phyloP scores from a whole-genome alignment of 179 eudicot species.

The Beta corolliflora region DNA sequence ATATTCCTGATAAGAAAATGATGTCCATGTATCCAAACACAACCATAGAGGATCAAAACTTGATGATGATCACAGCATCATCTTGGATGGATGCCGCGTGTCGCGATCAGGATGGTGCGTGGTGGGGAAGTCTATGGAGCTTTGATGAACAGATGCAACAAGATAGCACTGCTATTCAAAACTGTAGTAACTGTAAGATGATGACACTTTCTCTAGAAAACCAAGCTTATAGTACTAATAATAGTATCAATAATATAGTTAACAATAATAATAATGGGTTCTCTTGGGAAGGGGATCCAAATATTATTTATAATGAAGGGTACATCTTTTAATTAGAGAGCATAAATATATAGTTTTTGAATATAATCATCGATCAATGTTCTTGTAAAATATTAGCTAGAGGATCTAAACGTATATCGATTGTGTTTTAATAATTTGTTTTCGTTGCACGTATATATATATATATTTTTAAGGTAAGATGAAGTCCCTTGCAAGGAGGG shows the following conservation, averaged over 20 bases:
- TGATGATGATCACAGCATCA: slow-evolving; percentile 12
- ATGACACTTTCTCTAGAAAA: slow-evolving; percentile 30
- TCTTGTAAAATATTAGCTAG: slow-evolving; percentile 20
- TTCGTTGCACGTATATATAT: too few relatives aligned
- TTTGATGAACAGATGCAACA: slow-evolving; percentile 23
- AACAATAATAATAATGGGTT: slow-evolving; percentile 24
- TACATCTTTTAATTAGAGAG: slow-evolving; percentile 28
- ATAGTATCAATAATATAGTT: background rate
- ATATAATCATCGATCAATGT: slow-evolving; percentile 9
- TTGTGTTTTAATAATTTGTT: background rate
- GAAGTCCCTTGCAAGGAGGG: too few relatives aligned
- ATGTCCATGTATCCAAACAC: slow-evolving; percentile 20
- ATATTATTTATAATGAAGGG: slow-evolving; percentile 25
- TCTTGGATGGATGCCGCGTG: slow-evolving; percentile 31
- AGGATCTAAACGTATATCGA: slow-evolving; percentile 1
- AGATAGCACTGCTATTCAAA: slow-evolving; percentile 7
- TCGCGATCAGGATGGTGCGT: slow-evolving; percentile 36
- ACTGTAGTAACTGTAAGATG: slow-evolving; percentile 32
- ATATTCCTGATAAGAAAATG: slow-evolving; percentile 14
- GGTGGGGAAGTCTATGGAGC: slow-evolving; percentile 50
- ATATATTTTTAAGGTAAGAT: too few relatives aligned
- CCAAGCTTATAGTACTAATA: slow-evolving; percentile 16
- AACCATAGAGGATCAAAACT: slow-evolving; percentile 26
- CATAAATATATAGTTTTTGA: background rate
- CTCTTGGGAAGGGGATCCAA: slow-evolving; percentile 31